Conservation (phyloP, 2,329 filamentous ascomycete genomes). For the Aspergillus sp. region DNA sequence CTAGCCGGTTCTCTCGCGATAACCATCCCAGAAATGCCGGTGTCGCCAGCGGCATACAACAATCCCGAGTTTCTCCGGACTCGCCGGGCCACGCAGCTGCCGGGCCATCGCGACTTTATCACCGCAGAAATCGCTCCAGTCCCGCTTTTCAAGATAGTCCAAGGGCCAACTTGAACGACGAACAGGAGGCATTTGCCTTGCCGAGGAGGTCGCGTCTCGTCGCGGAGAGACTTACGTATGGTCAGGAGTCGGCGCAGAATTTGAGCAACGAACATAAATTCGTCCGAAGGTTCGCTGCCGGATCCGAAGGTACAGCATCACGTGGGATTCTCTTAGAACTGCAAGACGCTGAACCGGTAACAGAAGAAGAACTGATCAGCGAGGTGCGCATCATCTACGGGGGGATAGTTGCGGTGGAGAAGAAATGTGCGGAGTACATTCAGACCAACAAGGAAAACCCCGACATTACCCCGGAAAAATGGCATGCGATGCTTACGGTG, state of each 20-base stretch:
- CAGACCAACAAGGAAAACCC: constrained; percentile 70
- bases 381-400: constrained; percentile 69
- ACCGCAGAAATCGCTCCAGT: constrained; percentile 11
- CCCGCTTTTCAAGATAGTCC: constrained; percentile 11
- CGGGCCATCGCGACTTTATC: constrained; percentile 6
- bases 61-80: constrained; percentile 9
- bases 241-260: constrained; percentile 15
- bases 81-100: constrained; percentile 6
- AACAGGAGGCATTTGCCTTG: constrained; percentile 9
- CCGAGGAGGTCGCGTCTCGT: constrained; percentile 11
- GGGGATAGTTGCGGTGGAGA: constrained; percentile 81
- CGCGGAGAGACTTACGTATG: constrained; percentile 14
- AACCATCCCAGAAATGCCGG: constrained; percentile 9
- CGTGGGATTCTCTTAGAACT: constrained; percentile 54
- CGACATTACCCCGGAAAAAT: constrained; percentile 64
- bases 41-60: constrained; percentile 11
- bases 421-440: constrained; percentile 65
- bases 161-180: constrained; percentile 4
- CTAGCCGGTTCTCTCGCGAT: constrained; percentile 12
- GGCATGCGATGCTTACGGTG: constrained; percentile 78
- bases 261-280: constrained; percentile 18
- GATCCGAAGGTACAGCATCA: constrained; percentile 26
- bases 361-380: constrained; percentile 73
- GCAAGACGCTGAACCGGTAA: constrained; percentile 64
- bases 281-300: constrained; percentile 17